Percentiles rank a stretch among this genome's conserved stretches.
Conservation (phyloP, 495 filamentous ascomycete genomes). For the Neurospora tetrasperma region DNA sequence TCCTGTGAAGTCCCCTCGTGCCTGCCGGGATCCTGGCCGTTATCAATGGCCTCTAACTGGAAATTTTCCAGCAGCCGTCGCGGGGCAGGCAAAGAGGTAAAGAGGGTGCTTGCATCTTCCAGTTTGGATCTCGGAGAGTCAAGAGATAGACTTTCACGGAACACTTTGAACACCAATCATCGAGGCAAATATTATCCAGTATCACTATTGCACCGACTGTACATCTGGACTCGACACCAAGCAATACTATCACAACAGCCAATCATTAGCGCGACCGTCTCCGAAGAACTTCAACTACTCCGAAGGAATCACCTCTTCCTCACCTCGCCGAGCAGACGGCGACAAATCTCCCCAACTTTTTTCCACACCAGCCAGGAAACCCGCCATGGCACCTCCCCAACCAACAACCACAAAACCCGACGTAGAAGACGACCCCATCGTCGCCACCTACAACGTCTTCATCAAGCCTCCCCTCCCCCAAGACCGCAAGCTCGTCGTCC, state of each 20-base stretch:
- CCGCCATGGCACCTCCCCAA: not conserved
- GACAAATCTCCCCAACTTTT: not conserved
- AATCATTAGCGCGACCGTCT: not conserved
- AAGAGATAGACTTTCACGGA: too few relatives aligned
- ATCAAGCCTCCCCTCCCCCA: slow-evolving; percentile 33
- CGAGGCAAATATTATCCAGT: not conserved
- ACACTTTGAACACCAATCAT: not conserved
- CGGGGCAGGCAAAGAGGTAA: not conserved
- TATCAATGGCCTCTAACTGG: not conserved
- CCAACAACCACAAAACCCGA: not conserved
- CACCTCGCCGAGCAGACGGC: not conserved
- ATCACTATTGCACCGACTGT: not conserved
- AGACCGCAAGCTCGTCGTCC: slow-evolving; percentile 33
- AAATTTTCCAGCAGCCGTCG: not conserved
- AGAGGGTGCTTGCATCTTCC: not conserved
- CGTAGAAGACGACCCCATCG: slow-evolving; percentile 35
- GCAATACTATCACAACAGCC: not conserved
- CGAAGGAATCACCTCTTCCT: not conserved
- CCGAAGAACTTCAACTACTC: not conserved
- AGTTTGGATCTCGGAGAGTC: too few relatives aligned
- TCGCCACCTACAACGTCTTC: slow-evolving; percentile 39
- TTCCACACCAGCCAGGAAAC: too few relatives aligned
- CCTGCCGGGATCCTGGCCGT: not conserved
- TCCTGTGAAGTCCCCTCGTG: not conserved
- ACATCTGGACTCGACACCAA: not conserved